Evolutionary conservation across 139 green algal species (phyloP), one percentile per base, ranked within the genome.

Genomic region (Micractinium sp.): DNA sequence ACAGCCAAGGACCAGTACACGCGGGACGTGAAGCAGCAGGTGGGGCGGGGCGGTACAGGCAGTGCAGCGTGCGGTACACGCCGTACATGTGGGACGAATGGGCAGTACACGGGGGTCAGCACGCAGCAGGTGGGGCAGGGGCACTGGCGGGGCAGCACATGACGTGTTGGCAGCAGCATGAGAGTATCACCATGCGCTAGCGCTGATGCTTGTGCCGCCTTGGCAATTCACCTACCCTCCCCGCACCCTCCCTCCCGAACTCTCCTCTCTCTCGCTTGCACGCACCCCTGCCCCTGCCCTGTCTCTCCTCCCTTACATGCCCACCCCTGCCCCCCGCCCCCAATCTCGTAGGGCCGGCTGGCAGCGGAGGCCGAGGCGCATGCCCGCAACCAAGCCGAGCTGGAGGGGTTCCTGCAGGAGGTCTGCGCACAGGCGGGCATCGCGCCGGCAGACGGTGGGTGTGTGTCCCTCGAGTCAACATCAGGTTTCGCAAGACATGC

Each of bases 281-380:
- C 31, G n/a, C n/a, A n/a, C n/a, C n/a, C n/a, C n/a, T n/a, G n/a
- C n/a, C n/a, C n/a, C n/a, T n/a, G n/a, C n/a, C n/a, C n/a, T n/a
- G n/a, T n/a, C n/a, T n/a, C n/a, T n/a, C n/a, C n/a, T n/a, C 16
- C 75, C 2, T 33, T 56, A 33, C 23, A 18, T n/a, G n/a, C n/a
- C n/a, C n/a, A n/a, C n/a, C n/a, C n/a, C n/a, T n/a, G n/a, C n/a
- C n/a, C n/a, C n/a, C n/a, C n/a, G n/a, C n/a, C n/a, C n/a, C n/a
- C n/a, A n/a, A n/a, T n/a, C 27, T 63, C 19, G 47, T 89, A 94
- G 56, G 93, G 93, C 38, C 84, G 88, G 22, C 88, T 97, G 86
- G 71, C 85, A 18, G 95, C 95, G 3, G 94, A 96, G 76, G 90
- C 92, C 7, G 89, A 95, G n/a, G 90, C 92, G 19, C 90, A 97